Evolutionary conservation across 2,329 filamentous ascomycete genomes (phyloP), one percentile per base, ranked within the genome.

Genomic region (Cordyceps cicadae): DNA sequence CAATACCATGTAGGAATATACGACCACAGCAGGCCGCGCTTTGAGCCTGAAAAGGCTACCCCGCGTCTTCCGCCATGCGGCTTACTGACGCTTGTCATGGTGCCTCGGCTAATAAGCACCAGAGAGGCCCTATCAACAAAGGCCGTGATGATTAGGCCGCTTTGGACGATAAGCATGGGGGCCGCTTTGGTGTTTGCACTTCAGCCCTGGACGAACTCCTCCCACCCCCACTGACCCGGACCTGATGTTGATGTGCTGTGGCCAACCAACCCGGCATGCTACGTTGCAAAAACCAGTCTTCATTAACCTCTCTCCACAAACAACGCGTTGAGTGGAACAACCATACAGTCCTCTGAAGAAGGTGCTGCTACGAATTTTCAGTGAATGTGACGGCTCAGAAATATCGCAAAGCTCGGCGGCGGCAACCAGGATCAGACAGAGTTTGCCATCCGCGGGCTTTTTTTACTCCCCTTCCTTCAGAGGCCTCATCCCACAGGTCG

Each of bases 251-350:
- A 48, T 53, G 53, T 49, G 57, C 49, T 41, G 12, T 7, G 21
- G 24, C 24, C 24, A 24, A 24, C 12, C 24, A 12, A 15, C 21
- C 51, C 6, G 12, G 17, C 41, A 60, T 60, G 45, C 59, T 60
- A 60, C 59, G 59, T 60, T 60, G 59, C 59, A 60, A n/a, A n/a
- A n/a, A 32, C 52, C 21, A 50, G 19, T n/a, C 41, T 59, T 52
- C 17, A 14, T 19, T 52, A 17, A 51, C 32, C n/a, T 11, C 24
- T 6, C 8, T n/a, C 21, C 24, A 24, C n/a, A 2, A 17, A 17
- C 24, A 17, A 14, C 8, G 15, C 12, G 21, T 5, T 34, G 4
- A n/a, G 15, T 48, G 29, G 24, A 37, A 32, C n/a, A 14, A 14
- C 34, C 34, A 24, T 43, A 24, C 8, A 24, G 43, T 56, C 41